Percentiles rank a stretch among this genome's conserved stretches.
Evolutionary conservation across 192 early-diverging fungal genomes (phyloP).

Genomic region (Coemansia sp.): DNA sequence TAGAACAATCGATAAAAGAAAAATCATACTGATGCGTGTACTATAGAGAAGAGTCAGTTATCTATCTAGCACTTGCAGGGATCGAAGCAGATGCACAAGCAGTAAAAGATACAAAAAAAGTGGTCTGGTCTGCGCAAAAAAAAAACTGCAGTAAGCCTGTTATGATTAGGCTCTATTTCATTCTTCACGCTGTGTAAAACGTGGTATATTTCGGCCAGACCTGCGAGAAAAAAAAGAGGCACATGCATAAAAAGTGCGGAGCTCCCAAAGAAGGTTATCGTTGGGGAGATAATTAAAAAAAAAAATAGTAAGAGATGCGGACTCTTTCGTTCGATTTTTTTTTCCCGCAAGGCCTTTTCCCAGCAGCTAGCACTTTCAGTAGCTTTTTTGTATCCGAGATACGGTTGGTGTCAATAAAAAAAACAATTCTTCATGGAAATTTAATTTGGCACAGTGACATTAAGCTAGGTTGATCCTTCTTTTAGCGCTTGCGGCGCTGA

Average conservation of each 20-base stretch:
- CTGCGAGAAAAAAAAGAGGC: too few species aligned
- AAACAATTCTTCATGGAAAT: too few species aligned
- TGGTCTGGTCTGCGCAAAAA: not conserved
- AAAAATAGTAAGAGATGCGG: too few species aligned
- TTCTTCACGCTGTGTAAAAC: not conserved
- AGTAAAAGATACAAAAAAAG: not conserved
- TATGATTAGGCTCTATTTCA: not conserved
- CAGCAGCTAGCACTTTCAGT: too few species aligned
- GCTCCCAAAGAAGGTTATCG: too few species aligned
- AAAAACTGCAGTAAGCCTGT: too few species aligned
- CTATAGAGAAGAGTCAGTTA: not conserved
- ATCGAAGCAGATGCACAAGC: not conserved
- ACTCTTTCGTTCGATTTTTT: not conserved
- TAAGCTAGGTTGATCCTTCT: not conserved
- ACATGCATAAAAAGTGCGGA: not conserved
- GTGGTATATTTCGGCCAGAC: too few species aligned
- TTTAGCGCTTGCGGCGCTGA: constrained; percentile 48
- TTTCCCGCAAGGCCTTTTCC: too few species aligned
- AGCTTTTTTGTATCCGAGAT: too few species aligned
- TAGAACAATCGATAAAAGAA: not conserved
- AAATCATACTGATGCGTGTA: not conserved
- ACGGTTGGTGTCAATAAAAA: too few species aligned
- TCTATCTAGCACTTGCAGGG: not conserved
- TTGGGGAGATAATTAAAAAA: too few species aligned
- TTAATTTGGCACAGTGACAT: constrained; percentile 3